Evolutionary conservation across 306 rosid species (phyloP).

Genomic region (Parietaria judaica): DNA sequence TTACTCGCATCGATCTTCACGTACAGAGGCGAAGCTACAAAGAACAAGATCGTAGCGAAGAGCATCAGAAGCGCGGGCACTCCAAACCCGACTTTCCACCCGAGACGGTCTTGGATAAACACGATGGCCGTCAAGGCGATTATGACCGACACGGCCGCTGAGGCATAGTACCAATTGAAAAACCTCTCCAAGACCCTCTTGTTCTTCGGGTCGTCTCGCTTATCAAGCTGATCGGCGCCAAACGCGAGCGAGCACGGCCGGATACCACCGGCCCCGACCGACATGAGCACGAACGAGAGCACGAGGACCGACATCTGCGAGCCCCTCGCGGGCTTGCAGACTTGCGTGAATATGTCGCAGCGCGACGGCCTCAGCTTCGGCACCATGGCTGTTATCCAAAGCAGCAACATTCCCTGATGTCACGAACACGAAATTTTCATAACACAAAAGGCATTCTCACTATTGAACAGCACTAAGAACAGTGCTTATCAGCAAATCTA

Average conservation of each 20-base stretch:
- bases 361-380: conserved; percentile 42
- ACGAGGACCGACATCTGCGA: conserved; percentile 35
- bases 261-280: conserved; percentile 57
- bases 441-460: not conserved
- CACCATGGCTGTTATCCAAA: conserved; percentile 57
- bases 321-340: conserved; percentile 36
- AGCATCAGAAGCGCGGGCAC: conserved; percentile 56
- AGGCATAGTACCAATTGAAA: conserved; percentile 56
- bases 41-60: conserved; percentile 32
- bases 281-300: conserved; percentile 29
- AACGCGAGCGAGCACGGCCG: conserved; percentile 49
- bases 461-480: conserved; percentile 6
- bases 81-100: conserved; percentile 70
- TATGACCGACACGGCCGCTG: conserved; percentile 33
- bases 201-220: conserved; percentile 28
- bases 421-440: no score
- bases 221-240: conserved; percentile 58
- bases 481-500: not conserved
- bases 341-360: conserved; percentile 23
- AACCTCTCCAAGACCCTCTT: conserved; percentile 41
- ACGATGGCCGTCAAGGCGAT: conserved; percentile 45
- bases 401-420: conserved; percentile 41
- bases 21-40: conserved; percentile 40
- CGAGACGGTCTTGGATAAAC: conserved; percentile 44
- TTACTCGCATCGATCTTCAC: conserved; percentile 39